Percentiles rank a stretch among this genome's conserved stretches.
Evolutionary conservation across 2,329 filamentous ascomycete genomes (phyloP).

Genomic region (Pestalotiopsis sp.): DNA sequence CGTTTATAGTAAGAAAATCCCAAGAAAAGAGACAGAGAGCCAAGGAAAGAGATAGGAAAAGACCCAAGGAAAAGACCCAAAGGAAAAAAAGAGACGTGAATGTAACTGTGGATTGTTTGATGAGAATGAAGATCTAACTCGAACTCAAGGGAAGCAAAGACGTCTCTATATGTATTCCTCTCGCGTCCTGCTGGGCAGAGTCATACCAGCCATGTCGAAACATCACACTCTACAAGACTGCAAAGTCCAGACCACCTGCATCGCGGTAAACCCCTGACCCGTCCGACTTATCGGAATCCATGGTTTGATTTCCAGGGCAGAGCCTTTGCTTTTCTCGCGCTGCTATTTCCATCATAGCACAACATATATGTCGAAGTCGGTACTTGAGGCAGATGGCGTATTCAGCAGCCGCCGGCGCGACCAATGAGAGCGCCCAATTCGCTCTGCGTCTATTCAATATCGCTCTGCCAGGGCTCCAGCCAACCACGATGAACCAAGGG

Average conservation of each 20-base stretch:
- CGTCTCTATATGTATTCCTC: constrained; percentile 26
- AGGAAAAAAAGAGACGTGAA: constrained; percentile 23
- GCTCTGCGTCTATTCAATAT: constrained; percentile 3
- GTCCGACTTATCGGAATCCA: constrained; percentile 6
- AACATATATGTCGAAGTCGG: neutral
- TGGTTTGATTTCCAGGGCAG: neutral
- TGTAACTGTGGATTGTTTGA: constrained; percentile 16
- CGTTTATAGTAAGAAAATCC: constrained; percentile 19
- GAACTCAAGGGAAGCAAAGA: constrained; percentile 11
- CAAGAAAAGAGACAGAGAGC: constrained; percentile 23
- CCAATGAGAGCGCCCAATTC: constrained; percentile 5
- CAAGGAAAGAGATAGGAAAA: constrained; percentile 22
- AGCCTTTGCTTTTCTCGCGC: constrained; percentile 7
- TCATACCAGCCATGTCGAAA: neutral
- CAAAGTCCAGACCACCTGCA: neutral
- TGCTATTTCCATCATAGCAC: constrained; percentile 14
- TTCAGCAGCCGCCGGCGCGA: constrained; percentile 8
- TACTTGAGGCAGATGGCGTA: constrained; percentile 11
- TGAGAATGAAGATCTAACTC: constrained; percentile 17
- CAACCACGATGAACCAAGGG: neutral
- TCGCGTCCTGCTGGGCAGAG: neutral
- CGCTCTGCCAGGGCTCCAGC: neutral
- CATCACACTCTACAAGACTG: neutral
- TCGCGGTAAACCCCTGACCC: constrained; percentile 1
- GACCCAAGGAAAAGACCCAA: constrained; percentile 10